Evolutionary conservation across 306 rosid species (phyloP), one percentile per base, ranked within the genome.

Genomic region (Begonia loranthoides): DNA sequence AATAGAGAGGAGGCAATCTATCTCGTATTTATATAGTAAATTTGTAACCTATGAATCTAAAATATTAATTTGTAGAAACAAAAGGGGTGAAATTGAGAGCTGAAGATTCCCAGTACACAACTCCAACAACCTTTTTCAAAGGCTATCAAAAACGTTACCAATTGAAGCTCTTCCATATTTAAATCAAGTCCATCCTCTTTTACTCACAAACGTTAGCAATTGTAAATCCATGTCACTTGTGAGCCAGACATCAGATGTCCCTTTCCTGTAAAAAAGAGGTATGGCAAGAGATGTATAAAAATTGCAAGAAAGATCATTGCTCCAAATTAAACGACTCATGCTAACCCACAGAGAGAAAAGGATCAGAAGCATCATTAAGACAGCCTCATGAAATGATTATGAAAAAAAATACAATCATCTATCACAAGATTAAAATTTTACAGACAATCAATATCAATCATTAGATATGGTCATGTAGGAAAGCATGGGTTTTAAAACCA

Each of bases 251-350:
- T 69, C 51, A 79, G 10, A 52, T 64, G 50, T 64, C 83, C 50
- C 15, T 59, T 56, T 75, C 95, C 95, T 86, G 83, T 56, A 52
- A 63, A 65, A 62, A 59, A 10, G 40, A 67, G 22, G 52, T 52
- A 58, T 52, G 36, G 36, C 36, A 28, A 28, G 36, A 28, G 9
- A 4, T 28, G 5, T 19, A 19, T 28, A 28, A 28, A 28, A 28
- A 28, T 28, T 28, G 36, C 36, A 28, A 28, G 36, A 5, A 4
- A 28, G 36, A 28, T 5, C 36, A 28, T 28, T 28, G 36, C 36
- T 28, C 36, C 22, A 19, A 19, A 19, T 19, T 19, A 2, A 19
- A 19, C 22, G 0, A 19, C 22, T 19, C 22, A 19, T 19, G 22
- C 22, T 19, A 19, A 19, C 22, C 22, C 22, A 19, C 3, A 2